Percentiles rank a stretch among this genome's conserved stretches.
Conservation (phyloP, 306 rosid genomes). For the Crotalaria pallida region DNA sequence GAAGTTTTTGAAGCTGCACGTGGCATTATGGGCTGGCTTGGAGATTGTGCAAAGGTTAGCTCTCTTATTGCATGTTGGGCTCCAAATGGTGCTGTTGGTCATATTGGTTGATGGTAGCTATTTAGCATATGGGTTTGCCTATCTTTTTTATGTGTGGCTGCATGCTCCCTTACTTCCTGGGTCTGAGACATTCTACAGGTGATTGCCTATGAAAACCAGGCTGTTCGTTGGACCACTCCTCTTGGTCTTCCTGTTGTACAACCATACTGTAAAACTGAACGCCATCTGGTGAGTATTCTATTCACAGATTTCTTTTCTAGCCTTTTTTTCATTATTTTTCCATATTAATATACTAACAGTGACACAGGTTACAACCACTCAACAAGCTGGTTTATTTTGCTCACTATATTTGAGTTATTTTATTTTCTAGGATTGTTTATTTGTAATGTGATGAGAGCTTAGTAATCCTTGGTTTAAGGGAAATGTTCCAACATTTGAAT, state of each 20-base stretch:
- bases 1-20: slow-evolving; percentile 90
- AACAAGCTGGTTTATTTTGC: background rate
- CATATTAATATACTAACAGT: background rate
- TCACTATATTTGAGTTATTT: background rate
- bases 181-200: slow-evolving; percentile 42
- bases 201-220: slow-evolving; percentile 72
- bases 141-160: background rate
- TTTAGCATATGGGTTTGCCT: background rate
- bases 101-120: background rate
- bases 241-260: slow-evolving; percentile 91
- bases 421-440: background rate
- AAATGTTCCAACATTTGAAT: background rate
- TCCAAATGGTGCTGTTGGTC: background rate
- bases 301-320: background rate
- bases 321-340: background rate
- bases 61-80: background rate
- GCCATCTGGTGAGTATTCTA: slow-evolving; percentile 61
- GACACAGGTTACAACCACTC: background rate
- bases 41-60: slow-evolving; percentile 84
- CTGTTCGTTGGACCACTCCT: slow-evolving; percentile 88
- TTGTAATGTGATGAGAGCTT: background rate
- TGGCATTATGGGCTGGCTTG: slow-evolving; percentile 80
- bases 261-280: slow-evolving; percentile 67
- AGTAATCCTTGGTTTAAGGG: background rate
- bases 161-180: background rate